phyloP scores from a whole-genome alignment of 495 filamentous ascomycete genomes.

The Recurvomyces mirabilis region DNA sequence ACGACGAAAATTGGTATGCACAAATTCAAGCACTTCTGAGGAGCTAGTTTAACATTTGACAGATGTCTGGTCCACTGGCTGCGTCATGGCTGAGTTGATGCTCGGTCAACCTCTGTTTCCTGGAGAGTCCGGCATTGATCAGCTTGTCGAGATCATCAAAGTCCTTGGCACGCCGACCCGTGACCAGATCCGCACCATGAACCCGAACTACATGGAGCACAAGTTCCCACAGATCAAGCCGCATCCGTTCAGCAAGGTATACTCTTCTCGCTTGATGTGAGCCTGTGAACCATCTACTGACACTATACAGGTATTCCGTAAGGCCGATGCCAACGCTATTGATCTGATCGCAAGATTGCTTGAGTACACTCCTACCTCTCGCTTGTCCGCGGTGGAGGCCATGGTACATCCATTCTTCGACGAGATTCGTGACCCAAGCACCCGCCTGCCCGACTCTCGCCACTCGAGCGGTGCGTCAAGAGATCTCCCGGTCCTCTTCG shows the following conservation, averaged over 20 bases:
- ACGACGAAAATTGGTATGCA: constrained; percentile 92
- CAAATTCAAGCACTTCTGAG: background rate
- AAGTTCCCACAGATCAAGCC: constrained; percentile 99
- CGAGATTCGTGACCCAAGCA: constrained; percentile 79
- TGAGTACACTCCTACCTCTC: constrained; percentile 94
- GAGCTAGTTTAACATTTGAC: constrained; percentile 9
- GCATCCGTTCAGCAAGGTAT: constrained; percentile 91
- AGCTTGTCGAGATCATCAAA: constrained; percentile 99
- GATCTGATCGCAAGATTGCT: constrained; percentile 87
- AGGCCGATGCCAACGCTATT: constrained; percentile 82
- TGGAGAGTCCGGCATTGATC: constrained; percentile 98
- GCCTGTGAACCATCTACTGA: constrained; percentile 3
- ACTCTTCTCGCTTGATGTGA: constrained; percentile 1
- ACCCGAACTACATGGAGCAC: constrained; percentile 99
- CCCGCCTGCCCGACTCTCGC: constrained; percentile 84
- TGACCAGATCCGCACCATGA: constrained; percentile 99
- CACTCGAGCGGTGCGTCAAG: constrained; percentile 63
- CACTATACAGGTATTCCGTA: constrained; percentile 68
- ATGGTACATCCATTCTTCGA: constrained; percentile 99
- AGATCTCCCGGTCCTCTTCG: constrained; percentile 79
- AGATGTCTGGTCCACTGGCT: constrained; percentile 99
- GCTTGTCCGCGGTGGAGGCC: constrained; percentile 84
- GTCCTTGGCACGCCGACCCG: constrained; percentile 95
- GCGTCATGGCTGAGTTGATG: constrained; percentile 99
- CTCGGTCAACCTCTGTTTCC: constrained; percentile 96